A percentile compares a stretch with the other conserved stretches of the same genome.
Evolutionary conservation across 2,329 filamentous ascomycete species (phyloP).

Genomic region (Verticillium nubilum): DNA sequence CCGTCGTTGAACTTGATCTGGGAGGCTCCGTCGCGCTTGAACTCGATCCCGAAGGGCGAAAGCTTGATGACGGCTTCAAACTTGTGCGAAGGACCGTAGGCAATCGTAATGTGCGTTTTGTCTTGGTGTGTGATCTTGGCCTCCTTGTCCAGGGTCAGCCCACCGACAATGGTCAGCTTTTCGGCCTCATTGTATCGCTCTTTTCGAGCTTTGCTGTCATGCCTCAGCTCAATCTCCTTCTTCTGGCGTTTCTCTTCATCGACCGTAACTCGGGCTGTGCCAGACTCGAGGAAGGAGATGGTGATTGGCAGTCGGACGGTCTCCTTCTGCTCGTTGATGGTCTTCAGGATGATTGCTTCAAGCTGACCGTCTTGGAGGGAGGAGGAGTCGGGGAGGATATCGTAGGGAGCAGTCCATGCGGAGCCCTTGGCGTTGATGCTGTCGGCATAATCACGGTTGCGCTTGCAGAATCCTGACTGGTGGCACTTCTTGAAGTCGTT

Average conservation of each 20-base stretch:
- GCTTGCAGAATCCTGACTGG: slow-evolving; percentile 95
- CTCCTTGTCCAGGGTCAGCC: slow-evolving; percentile 64
- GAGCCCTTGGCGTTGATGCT: slow-evolving; percentile 58
- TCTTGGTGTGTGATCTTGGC: slow-evolving; percentile 64
- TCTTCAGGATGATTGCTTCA: slow-evolving; percentile 77
- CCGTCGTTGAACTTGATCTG: slow-evolving; percentile 87
- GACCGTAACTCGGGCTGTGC: slow-evolving; percentile 78
- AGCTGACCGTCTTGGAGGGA: slow-evolving; percentile 76
- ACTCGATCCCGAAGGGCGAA: slow-evolving; percentile 78
- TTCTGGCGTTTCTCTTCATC: slow-evolving; percentile 90
- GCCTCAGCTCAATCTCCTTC: slow-evolving; percentile 80
- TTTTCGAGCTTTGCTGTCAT: slow-evolving; percentile 79
- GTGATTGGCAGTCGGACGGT: slow-evolving; percentile 76
- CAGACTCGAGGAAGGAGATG: slow-evolving; percentile 84
- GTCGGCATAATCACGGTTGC: slow-evolving; percentile 88
- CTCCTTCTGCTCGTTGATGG: slow-evolving; percentile 57
- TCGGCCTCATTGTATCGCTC: slow-evolving; percentile 92
- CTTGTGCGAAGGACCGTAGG: slow-evolving; percentile 70
- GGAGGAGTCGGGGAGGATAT: slow-evolving; percentile 65
- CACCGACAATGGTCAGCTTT: slow-evolving; percentile 81
- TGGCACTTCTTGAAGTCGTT: slow-evolving; percentile 96
- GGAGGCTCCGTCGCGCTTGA: slow-evolving; percentile 73
- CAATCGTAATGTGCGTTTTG: slow-evolving; percentile 64
- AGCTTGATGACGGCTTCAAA: slow-evolving; percentile 83
- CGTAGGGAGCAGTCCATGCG: slow-evolving; percentile 76